Conservation (phyloP, 129 eudicot genomes). For the Pseudognaphalium luteoalbum region DNA sequence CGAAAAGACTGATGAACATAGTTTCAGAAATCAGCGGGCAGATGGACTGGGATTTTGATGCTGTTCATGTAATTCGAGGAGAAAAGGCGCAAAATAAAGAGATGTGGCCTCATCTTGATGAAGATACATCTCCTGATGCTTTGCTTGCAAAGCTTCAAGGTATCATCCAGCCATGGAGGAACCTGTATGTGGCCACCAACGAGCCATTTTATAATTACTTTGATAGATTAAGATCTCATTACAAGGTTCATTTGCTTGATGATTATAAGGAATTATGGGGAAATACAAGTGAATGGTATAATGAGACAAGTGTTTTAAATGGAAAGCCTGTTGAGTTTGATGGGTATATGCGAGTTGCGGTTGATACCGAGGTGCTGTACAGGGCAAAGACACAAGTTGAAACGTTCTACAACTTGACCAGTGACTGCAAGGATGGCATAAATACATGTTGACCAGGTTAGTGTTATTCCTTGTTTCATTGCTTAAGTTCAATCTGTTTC, state of each 20-base stretch:
- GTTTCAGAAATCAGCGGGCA: conserved; percentile 91
- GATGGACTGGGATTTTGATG: conserved; percentile 99
- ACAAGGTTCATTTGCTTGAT: conserved; percentile 89
- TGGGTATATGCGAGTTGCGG: conserved; percentile 91
- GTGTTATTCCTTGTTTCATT: neutral
- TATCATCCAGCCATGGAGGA: conserved; percentile 75
- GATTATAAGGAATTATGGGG: conserved; percentile 87
- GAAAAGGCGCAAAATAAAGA: conserved; percentile 79
- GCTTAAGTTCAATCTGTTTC: conserved; percentile 1
- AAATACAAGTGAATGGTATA: conserved; percentile 94
- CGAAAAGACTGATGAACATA: conserved; percentile 92
- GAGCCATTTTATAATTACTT: conserved; percentile 92
- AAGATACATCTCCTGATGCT: conserved; percentile 87
- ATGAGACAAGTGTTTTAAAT: conserved; percentile 71
- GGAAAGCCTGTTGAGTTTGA: conserved; percentile 80
- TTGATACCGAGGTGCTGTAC: conserved; percentile 88
- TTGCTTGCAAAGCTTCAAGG: conserved; percentile 67
- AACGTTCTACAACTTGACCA: conserved; percentile 86
- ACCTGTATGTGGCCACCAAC: conserved; percentile 87
- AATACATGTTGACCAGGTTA: conserved; percentile 69
- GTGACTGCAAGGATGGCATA: conserved; percentile 93
- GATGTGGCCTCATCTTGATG: conserved; percentile 88
- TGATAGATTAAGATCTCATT: conserved; percentile 88
- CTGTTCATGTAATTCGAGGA: conserved; percentile 95
- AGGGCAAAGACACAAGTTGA: conserved; percentile 90